Base-by-base conservation (phyloP, 2,329 filamentous ascomycete genomes). In the Epichloe hybrida region DNA sequence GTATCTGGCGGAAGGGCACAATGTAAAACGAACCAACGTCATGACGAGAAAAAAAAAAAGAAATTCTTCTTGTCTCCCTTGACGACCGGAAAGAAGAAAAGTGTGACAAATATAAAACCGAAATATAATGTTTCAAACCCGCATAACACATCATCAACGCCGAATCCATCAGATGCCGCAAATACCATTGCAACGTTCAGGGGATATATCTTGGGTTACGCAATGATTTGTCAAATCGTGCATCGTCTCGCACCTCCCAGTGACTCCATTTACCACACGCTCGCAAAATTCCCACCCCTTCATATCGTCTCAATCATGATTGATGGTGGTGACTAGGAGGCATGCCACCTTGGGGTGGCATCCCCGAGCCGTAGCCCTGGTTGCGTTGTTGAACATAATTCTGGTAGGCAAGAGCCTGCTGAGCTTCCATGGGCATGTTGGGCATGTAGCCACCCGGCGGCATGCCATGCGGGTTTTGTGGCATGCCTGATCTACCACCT, bases 301-400 rank as follows among this genome's bases (percentile, higher is more conserved):
- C n/a, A 23, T 20, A 17, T 52, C 41, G 53, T 55, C 55, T 57
- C 57, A 52, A 61, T 72, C 73, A 88, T 69, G 84, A 83, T 70
- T 87, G 84, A 67, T 90, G 86, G 58, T 86, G 84, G 61, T 86
- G 83, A 70, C 88, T 87, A 62, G 88, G 85, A 52, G 86, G 84
- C 78, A 93, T 87, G 60, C 86, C 81, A 56, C 79, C 76, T 65
- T 86, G 83, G 84, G 84, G 78, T 49, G 85, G 84, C 81, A 94
- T 88, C 48, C 80, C 81, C 61, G 89, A 90, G 62, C 84, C 84
- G 62, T 80, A 81, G 57, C 78, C 77, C 63, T 79, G 79, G 56
- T 63, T 68, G 68, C 82, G 83, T 66, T 85, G 82, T 64, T 86
- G 83, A 61, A 94, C 81, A 64, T 93, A 93, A 66, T 81, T 86